These are phyloP conservation scores for Puya raimondii DNA, from an alignment of 176 grass and related monocot genomes.

Conservation along the genomic window DNA sequence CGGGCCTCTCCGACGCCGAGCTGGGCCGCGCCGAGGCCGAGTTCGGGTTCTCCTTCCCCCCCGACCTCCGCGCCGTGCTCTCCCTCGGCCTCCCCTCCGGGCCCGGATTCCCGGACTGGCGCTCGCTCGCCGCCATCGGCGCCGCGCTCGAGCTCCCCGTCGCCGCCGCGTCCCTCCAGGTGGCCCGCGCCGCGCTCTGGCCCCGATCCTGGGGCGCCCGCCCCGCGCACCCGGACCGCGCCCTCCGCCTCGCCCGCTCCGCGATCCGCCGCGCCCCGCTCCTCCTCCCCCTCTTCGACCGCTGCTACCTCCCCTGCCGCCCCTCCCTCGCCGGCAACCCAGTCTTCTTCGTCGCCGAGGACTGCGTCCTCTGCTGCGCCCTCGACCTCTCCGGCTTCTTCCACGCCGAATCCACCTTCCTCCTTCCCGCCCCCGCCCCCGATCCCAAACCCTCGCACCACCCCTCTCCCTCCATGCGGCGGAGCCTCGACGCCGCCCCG, in stretches of 20 bases:
- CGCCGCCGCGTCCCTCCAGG: slow-evolving; percentile 49
- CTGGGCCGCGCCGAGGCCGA: slow-evolving; percentile 62
- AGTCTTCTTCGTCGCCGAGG: slow-evolving; percentile 85
- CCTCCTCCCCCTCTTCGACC: slow-evolving; percentile 74
- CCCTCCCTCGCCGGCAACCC: slow-evolving; percentile 83
- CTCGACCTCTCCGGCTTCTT: slow-evolving; percentile 84
- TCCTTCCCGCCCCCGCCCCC: background rate
- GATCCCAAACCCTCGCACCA: slow-evolving; percentile 3
- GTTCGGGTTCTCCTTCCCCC: slow-evolving; percentile 74
- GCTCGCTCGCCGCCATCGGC: slow-evolving; percentile 19
- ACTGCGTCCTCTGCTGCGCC: slow-evolving; percentile 81
- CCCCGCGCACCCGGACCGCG: slow-evolving; percentile 57
- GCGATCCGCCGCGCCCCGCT: slow-evolving; percentile 60
- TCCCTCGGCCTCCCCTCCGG: slow-evolving; percentile 49
- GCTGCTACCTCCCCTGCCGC: slow-evolving; percentile 76
- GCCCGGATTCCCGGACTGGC: slow-evolving; percentile 77
- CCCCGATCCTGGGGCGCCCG: slow-evolving; percentile 55
- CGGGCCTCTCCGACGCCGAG: slow-evolving; percentile 59
- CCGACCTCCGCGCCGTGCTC: slow-evolving; percentile 85
- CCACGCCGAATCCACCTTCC: slow-evolving; percentile 54
- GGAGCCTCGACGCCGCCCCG: slow-evolving; percentile 63
- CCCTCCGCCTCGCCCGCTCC: slow-evolving; percentile 43
- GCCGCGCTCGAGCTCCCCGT: slow-evolving; percentile 50
- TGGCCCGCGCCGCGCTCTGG: slow-evolving; percentile 56
- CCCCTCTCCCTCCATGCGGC: slow-evolving; percentile 33